Evolutionary conservation across 1,284 basidiomycete genomes (phyloP), one percentile per base, ranked within the genome.

Genomic region (Ceratobasidium sp.): DNA sequence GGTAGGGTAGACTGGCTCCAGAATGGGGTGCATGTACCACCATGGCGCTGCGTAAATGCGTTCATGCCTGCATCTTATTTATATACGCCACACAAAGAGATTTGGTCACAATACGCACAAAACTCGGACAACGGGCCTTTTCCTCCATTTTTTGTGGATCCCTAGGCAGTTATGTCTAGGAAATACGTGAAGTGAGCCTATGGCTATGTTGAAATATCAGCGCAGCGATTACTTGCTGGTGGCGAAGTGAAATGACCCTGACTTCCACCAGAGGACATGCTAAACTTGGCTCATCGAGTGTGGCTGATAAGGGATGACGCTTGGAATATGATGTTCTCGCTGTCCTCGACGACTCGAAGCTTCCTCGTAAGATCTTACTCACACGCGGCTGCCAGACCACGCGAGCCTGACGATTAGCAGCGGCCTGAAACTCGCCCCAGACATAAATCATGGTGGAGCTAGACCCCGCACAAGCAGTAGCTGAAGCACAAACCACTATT

Each of bases 11-110:
- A n/a, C n/a, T n/a, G n/a, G n/a, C n/a, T n/a, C n/a, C n/a, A n/a
- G n/a, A n/a, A n/a, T n/a, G n/a, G n/a, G n/a, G n/a, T n/a, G n/a
- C n/a, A n/a, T n/a, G n/a, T n/a, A n/a, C n/a, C n/a, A n/a, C n/a
- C n/a, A n/a, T n/a, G n/a, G n/a, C n/a, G n/a, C n/a, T n/a, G n/a
- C n/a, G n/a, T n/a, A n/a, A n/a, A n/a, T n/a, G n/a, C n/a, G 41
- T 54, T 71, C 54, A 54, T 71, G 54, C 59, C 16, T 81, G 81
- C 9, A 81, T 78, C 1, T 89, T 19, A 29, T 71, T 41, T 37
- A 71, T 6, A 68, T 14, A 54, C 41, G 54, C 27, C 39, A 22
- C 51, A 9, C 3, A 56, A 13, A 16, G 6, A 9, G 31, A 29
- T 14, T 22, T 34, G 22, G 24, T 22, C 19, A 59, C 11, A 54